Evolutionary conservation across 495 filamentous ascomycete genomes (phyloP).

Genomic region (Talaromyces adpressus): DNA sequence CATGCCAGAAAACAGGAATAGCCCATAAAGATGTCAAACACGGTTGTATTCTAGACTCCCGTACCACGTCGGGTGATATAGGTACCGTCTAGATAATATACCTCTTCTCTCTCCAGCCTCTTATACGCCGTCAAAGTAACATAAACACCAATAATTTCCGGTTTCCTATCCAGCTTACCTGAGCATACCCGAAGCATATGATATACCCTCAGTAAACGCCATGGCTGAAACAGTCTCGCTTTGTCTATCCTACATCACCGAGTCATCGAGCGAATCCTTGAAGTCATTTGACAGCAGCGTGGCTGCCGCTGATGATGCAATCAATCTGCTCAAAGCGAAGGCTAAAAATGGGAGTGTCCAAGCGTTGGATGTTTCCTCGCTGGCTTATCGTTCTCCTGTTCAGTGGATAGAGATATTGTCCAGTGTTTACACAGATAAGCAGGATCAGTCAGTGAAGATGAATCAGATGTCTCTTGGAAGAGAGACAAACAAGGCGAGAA

Average conservation of each 20-base stretch:
- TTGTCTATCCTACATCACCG: neutral
- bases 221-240: constrained; percentile 1
- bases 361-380: neutral
- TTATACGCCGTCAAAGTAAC: neutral
- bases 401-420: neutral
- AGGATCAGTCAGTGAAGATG: neutral
- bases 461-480: neutral
- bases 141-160: neutral
- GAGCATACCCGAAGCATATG: neutral
- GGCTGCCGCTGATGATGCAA: neutral
- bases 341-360: neutral
- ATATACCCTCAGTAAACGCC: neutral
- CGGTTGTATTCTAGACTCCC: neutral
- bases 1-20: neutral
- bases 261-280: neutral
- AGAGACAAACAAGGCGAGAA: neutral
- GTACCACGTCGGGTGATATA: neutral
- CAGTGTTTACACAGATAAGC: neutral
- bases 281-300: neutral
- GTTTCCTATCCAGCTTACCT: neutral
- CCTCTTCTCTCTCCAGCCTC: neutral
- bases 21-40: neutral
- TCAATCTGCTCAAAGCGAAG: neutral
- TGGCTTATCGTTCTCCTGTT: neutral
- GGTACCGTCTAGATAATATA: neutral